These are phyloP conservation scores for Pseudoneurospora amorphoporcata DNA, from an alignment of 495 filamentous ascomycete species.

Conservation along the genomic window DNA sequence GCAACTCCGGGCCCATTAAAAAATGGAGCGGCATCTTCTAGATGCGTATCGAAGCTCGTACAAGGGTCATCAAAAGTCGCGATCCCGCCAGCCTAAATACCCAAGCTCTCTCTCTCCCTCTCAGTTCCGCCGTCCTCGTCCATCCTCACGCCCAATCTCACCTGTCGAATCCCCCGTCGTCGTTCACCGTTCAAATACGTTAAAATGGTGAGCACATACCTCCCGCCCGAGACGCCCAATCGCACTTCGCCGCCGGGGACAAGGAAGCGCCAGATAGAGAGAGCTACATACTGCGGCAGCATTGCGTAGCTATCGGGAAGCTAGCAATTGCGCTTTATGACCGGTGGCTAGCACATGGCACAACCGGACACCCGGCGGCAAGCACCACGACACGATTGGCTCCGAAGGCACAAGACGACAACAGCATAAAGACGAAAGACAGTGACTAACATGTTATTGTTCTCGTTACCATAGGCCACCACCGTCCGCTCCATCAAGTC, in stretches of 20 bases:
- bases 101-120: background rate
- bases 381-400: background rate
- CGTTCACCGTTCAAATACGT: background rate
- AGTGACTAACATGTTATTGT: background rate
- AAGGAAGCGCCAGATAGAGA: background rate
- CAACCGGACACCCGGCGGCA: background rate
- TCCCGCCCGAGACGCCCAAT: background rate
- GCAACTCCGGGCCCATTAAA: slow-evolving; percentile 13
- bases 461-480: slow-evolving; percentile 35
- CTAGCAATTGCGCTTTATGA: background rate
- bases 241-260: background rate
- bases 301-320: background rate
- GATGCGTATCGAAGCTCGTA: slow-evolving; percentile 21
- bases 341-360: background rate
- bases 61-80: background rate
- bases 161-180: background rate
- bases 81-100: background rate
- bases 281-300: background rate
- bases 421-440: background rate
- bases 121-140: background rate
- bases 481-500: slow-evolving; percentile 91
- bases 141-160: background rate
- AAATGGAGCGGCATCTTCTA: slow-evolving; percentile 21
- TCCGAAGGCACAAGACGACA: background rate
- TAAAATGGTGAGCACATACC: background rate